phyloP scores from a whole-genome alignment of 2,329 filamentous ascomycete species.

The Diaporthe sp. region DNA sequence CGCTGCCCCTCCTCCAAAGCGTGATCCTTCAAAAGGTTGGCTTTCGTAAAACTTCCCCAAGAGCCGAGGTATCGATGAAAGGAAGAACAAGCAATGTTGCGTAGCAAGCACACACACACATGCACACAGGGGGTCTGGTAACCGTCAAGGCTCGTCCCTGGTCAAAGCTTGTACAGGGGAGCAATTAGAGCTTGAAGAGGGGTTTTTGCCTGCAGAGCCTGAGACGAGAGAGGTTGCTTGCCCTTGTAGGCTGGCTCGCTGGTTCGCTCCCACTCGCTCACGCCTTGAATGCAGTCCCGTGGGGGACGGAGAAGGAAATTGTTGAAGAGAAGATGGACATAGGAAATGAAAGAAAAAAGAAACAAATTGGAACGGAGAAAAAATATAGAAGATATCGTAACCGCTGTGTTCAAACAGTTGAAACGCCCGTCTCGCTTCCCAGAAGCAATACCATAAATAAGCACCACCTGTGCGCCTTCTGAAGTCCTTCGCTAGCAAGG shows the following conservation, averaged over 20 bases:
- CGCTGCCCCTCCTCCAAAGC: not conserved
- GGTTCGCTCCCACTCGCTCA: too few species aligned
- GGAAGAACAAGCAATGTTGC: not conserved
- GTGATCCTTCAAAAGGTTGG: not conserved
- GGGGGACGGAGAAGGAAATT: not conserved
- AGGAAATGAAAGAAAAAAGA: not conserved
- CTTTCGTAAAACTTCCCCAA: constrained; percentile 7
- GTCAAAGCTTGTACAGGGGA: not conserved
- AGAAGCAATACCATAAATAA: constrained; percentile 29
- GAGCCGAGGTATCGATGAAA: constrained; percentile 36
- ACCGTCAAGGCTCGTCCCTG: constrained; percentile 10
- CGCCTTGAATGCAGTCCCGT: not conserved
- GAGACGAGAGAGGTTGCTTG: not conserved
- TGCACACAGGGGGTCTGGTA: not conserved
- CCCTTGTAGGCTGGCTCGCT: not conserved
- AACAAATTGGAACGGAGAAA: not conserved
- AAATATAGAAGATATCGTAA: constrained; percentile 6
- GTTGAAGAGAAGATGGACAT: not conserved
- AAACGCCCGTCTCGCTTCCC: constrained; percentile 27
- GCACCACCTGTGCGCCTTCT: constrained; percentile 9
- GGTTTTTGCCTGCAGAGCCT: not conserved
- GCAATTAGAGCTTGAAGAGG: not conserved
- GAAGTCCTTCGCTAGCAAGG: constrained; percentile 10
- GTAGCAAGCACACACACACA: not conserved
- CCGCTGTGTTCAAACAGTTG: constrained; percentile 36